A percentile compares a stretch with the other conserved stretches of the same genome.
These are phyloP conservation scores for Solanum tarapatanum DNA, from an alignment of 257 asterid genomes.

Conservation along the genomic window DNA sequence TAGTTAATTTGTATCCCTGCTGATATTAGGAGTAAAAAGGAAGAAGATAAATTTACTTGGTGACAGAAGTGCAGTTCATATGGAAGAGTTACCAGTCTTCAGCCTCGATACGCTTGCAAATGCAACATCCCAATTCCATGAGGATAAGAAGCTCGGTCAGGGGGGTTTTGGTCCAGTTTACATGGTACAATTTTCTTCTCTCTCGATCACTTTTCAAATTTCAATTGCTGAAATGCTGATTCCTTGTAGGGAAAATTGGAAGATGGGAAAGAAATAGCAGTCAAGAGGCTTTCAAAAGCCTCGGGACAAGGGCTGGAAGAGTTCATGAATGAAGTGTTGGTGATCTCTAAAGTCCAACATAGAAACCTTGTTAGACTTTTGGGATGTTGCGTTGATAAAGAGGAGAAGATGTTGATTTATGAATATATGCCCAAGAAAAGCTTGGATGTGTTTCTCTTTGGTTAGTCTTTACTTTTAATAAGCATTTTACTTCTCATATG, in stretches of 20 bases:
- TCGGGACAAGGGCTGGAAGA: constrained; percentile 53
- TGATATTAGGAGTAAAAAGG: background rate
- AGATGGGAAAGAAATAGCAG: constrained; percentile 51
- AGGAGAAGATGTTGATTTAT: constrained; percentile 49
- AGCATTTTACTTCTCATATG: background rate
- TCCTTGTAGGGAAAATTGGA: constrained; percentile 31
- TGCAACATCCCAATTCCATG: constrained; percentile 30
- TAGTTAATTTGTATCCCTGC: background rate
- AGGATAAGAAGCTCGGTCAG: constrained; percentile 35
- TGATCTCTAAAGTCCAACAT: constrained; percentile 56
- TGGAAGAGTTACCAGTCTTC: constrained; percentile 35
- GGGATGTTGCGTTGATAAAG: constrained; percentile 42
- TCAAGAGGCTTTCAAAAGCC: constrained; percentile 40
- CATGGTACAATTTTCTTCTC: background rate
- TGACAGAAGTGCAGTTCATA: background rate
- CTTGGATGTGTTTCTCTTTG: constrained; percentile 41
- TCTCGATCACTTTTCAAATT: background rate
- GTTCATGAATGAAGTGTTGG: constrained; percentile 48
- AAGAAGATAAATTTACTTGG: background rate
- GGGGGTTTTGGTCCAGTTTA: constrained; percentile 61
- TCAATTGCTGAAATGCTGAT: background rate
- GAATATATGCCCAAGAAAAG: constrained; percentile 37
- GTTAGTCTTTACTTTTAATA: background rate
- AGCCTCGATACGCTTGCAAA: constrained; percentile 21
- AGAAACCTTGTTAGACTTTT: constrained; percentile 45